phyloP scores from a whole-genome alignment of 129 eudicot species.

The Artemisia argyi region DNA sequence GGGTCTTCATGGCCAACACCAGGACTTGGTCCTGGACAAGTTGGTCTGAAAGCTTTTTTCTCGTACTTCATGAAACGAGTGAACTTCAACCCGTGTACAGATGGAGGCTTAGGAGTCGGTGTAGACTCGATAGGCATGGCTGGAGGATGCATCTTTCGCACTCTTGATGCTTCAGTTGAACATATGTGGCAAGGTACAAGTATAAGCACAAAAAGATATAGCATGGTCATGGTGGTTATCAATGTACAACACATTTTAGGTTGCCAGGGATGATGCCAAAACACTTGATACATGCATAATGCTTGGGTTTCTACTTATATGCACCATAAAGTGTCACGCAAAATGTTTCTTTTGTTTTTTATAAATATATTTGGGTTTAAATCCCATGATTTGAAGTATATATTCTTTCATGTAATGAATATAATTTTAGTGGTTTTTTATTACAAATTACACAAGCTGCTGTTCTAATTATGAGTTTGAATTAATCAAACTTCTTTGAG shows the following conservation, averaged over 20 bases:
- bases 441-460: not conserved
- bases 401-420: not conserved
- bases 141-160: constrained; percentile 10
- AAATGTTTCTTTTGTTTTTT: too few species aligned
- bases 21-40: constrained; percentile 46
- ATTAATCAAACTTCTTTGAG: too few species aligned
- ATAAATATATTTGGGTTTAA: not conserved
- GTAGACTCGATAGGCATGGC: not conserved
- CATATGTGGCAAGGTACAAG: not conserved
- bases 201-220: constrained; percentile 16
- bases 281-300: too few species aligned
- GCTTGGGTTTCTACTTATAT: not conserved
- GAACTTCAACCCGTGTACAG: not conserved
- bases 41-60: constrained; percentile 37
- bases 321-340: not conserved
- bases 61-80: constrained; percentile 27
- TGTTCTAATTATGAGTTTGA: not conserved
- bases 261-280: too few species aligned
- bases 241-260: not conserved
- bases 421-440: not conserved
- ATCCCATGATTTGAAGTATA: not conserved
- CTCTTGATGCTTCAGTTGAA: constrained; percentile 13
- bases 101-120: not conserved
- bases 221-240: not conserved
- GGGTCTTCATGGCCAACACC: constrained; percentile 38